Conservation (phyloP, 2,329 filamentous ascomycete species). For the Waltergamsia citrina region DNA sequence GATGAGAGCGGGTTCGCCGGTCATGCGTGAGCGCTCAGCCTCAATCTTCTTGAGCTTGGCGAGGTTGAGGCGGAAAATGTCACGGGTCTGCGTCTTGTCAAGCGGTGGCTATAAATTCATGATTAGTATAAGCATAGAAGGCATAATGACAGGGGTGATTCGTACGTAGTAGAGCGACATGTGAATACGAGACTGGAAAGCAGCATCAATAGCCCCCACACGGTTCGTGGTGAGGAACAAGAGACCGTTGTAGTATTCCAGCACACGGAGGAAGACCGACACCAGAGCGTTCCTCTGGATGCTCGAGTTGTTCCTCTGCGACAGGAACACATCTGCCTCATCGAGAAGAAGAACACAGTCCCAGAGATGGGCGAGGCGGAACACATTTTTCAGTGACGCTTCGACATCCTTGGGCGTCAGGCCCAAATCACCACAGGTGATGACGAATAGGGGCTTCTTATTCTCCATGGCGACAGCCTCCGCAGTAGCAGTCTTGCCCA, state of each 20-base stretch:
- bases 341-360: conserved; percentile 26
- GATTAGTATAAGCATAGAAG: conserved; percentile 12
- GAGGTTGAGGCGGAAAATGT: conserved; percentile 31
- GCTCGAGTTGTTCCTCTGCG: conserved; percentile 16
- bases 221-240: conserved; percentile 42
- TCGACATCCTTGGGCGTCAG: conserved; percentile 31
- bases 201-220: conserved; percentile 36
- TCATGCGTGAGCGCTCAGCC: conserved; percentile 21
- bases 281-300: conserved; percentile 26
- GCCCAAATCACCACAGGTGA: conserved; percentile 39
- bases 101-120: conserved; percentile 20
- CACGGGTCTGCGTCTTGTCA: conserved; percentile 24
- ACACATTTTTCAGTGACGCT: conserved; percentile 27
- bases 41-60: conserved; percentile 25
- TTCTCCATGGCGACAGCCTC: conserved; percentile 30
- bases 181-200: conserved; percentile 38
- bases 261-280: conserved; percentile 32
- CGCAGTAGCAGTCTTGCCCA: conserved; percentile 39
- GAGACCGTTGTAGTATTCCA: conserved; percentile 37
- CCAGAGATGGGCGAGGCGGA: conserved; percentile 29
- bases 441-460: conserved; percentile 33
- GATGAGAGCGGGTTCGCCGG: conserved; percentile 20
- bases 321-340: conserved; percentile 25
- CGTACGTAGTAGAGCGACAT: conserved; percentile 29
- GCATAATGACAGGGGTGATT: background rate